Conservation (phyloP, 1,284 basidiomycete species). For the Naganishia sp. region DNA sequence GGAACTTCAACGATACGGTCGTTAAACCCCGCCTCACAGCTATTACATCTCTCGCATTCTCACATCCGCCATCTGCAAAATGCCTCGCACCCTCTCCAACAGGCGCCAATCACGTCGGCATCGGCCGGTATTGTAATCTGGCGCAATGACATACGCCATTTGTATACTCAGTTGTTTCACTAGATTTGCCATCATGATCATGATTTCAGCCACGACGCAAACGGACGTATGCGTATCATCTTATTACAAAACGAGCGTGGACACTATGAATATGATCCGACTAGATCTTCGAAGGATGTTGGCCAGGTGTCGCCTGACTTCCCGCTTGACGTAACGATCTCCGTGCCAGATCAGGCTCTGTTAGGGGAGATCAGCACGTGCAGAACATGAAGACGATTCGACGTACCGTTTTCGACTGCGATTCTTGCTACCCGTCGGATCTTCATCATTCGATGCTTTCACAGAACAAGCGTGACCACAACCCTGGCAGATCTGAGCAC, state of each 20-base stretch:
- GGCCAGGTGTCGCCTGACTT: no score
- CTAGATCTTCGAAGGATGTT: no score
- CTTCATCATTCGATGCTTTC: no score
- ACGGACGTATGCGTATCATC: no score
- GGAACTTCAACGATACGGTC: constrained; percentile 55
- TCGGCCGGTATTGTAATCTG: not conserved
- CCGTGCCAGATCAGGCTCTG: no score
- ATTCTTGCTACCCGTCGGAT: no score
- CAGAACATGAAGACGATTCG: no score
- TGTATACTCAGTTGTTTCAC: constrained; percentile 27
- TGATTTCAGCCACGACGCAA: not conserved
- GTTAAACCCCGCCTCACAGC: constrained; percentile 36
- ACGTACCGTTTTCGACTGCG: no score
- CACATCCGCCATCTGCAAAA: not conserved
- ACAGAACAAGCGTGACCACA: no score
- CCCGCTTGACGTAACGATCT: no score
- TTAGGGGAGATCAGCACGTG: no score
- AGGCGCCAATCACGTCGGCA: not conserved
- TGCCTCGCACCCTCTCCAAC: not conserved
- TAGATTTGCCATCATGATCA: constrained; percentile 15
- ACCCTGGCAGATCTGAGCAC: no score
- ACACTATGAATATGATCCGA: not conserved
- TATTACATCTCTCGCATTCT: constrained; percentile 1
- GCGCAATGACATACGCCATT: not conserved
- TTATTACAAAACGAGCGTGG: not conserved